phyloP scores from a whole-genome alignment of 2,329 filamentous ascomycete genomes.

The Penicillium psychrosexuale region DNA sequence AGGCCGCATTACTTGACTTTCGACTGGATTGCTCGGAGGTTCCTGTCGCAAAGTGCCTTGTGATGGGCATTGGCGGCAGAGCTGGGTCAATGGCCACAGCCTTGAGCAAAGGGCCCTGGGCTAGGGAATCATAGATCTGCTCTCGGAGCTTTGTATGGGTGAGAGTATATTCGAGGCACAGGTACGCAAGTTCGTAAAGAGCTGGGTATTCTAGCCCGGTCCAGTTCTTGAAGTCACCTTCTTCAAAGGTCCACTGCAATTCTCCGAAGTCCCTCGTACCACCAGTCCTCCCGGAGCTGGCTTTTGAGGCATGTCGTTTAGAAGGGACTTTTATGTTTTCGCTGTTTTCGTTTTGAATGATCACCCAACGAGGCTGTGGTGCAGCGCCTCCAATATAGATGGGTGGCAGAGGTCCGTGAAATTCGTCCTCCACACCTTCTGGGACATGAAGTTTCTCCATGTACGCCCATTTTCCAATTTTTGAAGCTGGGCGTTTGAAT shows the following conservation, averaged over 20 bases:
- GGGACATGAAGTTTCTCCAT: not conserved
- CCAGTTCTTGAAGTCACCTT: not conserved
- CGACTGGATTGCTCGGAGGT: not conserved
- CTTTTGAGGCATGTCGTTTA: not conserved
- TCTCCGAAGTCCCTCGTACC: not conserved
- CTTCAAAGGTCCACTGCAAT: slow-evolving; percentile 1
- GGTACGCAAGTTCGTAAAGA: slow-evolving; percentile 1
- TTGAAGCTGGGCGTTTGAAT: not conserved
- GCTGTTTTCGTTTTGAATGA: not conserved
- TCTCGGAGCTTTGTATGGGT: not conserved
- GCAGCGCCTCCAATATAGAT: slow-evolving; percentile 1
- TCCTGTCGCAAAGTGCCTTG: not conserved
- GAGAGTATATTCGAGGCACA: not conserved
- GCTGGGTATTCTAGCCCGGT: not conserved
- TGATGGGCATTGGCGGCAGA: not conserved
- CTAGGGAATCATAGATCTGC: not conserved
- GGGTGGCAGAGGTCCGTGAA: not conserved
- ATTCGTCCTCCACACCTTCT: not conserved
- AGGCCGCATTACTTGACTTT: not conserved
- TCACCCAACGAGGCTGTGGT: slow-evolving; percentile 5
- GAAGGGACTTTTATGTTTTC: not conserved
- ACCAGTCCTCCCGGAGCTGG: no score
- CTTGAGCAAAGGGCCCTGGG: not conserved
- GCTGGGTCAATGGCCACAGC: not conserved
- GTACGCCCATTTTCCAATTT: slow-evolving; percentile 1